Base-by-base conservation (phyloP, 768 basidiomycete genomes). In the Rubroboletus pulcherrimus region DNA sequence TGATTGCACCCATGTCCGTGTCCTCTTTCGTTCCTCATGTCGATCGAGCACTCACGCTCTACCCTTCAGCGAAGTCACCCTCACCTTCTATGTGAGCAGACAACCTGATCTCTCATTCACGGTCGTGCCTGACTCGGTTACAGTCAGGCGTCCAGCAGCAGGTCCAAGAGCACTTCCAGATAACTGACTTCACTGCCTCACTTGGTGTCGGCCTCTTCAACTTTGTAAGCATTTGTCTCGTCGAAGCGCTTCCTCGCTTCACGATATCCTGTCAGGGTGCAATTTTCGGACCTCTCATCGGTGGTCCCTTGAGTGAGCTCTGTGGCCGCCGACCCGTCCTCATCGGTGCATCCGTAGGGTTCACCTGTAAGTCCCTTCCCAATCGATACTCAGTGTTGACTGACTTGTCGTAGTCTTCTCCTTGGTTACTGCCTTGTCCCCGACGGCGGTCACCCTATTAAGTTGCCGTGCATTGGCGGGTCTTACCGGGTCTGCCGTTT, bases 121-220 rank as follows among this genome's bases (percentile, higher is more conserved):
- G 11, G 33, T 39, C 4, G 26, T 35, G 14, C 12, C 40, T 63
- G 33, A 60, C 51, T 37, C 14, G 33, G 5, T 15, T 29, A 14
- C 39, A 68, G 64, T 68, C 62, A 24, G 66, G 67, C 17, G 63
- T 69, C 49, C 63, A 69, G 34, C 60, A 61, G 8, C 65, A 66
- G 42, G 62, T 69, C 24, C 59, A 62, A 51, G 65, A 63, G n/a
- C 49, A 66, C 34, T 63, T 66, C 19, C 48, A 59, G 14, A 53
- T 57, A 14, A 58, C 64, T 7, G 29, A 50, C 3, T 57, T 55
- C 30, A 26, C 59, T 21, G 64, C 54, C 17, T 58, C 64, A 2
- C 56, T 66, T 15, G 64, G 64, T 10, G 56, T 66, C n/a, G 56
- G 63, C 35, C 55, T 66, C 46, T 66, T 56, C 39, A 62, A 64